These are phyloP conservation scores for Xanthoconium purpureum DNA, from an alignment of 768 basidiomycete species.

Conservation along the genomic window DNA sequence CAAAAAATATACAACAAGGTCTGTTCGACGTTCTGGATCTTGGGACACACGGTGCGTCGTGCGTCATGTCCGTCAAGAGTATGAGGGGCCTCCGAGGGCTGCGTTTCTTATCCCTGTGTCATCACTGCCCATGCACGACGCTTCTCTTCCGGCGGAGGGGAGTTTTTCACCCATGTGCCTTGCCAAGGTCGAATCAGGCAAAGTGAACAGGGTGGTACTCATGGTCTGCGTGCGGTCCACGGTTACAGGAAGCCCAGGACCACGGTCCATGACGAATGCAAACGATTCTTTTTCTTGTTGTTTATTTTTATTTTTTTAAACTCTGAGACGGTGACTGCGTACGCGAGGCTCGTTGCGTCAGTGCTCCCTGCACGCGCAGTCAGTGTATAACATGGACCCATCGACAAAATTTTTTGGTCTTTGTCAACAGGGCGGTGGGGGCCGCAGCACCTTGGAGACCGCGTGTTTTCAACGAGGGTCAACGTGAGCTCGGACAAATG, in stretches of 20 bases:
- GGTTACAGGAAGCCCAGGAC: background rate
- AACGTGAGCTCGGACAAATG: background rate
- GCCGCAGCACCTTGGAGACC: slow-evolving; percentile 8
- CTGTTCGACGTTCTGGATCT: background rate
- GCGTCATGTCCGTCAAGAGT: slow-evolving; percentile 20
- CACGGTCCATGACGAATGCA: background rate
- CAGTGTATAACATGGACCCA: background rate
- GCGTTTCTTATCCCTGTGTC: slow-evolving; percentile 14
- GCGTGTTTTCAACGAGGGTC: slow-evolving; percentile 29
- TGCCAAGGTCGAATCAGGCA: background rate
- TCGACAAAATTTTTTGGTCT: background rate
- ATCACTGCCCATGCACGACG: slow-evolving; percentile 1
- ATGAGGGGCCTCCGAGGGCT: background rate
- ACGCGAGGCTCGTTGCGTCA: background rate
- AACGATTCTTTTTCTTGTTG: background rate
- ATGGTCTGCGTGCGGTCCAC: slow-evolving; percentile 8
- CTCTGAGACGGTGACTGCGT: background rate
- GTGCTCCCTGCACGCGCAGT: background rate
- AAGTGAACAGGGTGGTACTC: background rate
- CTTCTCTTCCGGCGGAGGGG: background rate
- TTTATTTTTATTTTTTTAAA: background rate
- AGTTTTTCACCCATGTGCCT: slow-evolving; percentile 6
- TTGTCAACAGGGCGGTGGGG: background rate
- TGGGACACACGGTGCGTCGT: slow-evolving; percentile 15
- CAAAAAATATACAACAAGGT: background rate